These are phyloP conservation scores for Penicillium coffeae DNA, from an alignment of 495 filamentous ascomycete species.

Conservation along the genomic window DNA sequence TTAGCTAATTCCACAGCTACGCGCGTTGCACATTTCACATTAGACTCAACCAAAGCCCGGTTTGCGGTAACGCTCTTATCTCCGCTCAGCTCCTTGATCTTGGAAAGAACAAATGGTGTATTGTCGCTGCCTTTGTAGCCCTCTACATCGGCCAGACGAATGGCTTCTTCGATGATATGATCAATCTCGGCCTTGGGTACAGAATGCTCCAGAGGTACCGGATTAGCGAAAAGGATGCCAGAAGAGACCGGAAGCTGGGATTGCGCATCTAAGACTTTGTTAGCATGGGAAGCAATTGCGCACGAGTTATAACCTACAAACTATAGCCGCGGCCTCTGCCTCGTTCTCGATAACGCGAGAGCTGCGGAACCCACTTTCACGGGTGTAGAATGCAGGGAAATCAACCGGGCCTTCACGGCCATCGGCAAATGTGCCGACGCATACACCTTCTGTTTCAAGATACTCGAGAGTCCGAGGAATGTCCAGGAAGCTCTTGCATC, in stretches of 20 bases:
- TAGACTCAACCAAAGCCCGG: conserved; percentile 69
- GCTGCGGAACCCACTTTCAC: conserved; percentile 77
- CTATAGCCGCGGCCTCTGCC: conserved; percentile 78
- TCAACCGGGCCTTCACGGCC: conserved; percentile 63
- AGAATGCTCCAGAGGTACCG: conserved; percentile 66
- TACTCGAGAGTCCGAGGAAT: conserved; percentile 88
- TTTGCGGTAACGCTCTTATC: conserved; percentile 73
- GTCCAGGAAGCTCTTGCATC: conserved; percentile 94
- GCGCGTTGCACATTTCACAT: conserved; percentile 73
- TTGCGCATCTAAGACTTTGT: conserved; percentile 52
- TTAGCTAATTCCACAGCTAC: conserved; percentile 73
- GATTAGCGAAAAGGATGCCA: conserved; percentile 84
- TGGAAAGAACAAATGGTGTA: conserved; percentile 80
- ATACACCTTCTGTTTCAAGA: conserved; percentile 87
- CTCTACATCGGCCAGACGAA: conserved; percentile 64
- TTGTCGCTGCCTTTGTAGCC: conserved; percentile 73
- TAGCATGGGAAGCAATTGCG: background rate
- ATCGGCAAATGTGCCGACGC: conserved; percentile 85
- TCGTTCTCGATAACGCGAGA: conserved; percentile 71
- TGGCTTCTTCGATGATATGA: conserved; percentile 64
- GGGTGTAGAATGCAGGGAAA: conserved; percentile 85
- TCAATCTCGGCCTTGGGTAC: conserved; percentile 74
- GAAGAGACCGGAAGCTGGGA: conserved; percentile 60
- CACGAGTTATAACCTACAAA: conserved; percentile 51
- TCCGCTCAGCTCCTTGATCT: conserved; percentile 75